Evolutionary conservation across 1,284 basidiomycete species (phyloP).

Genomic region (Ustilago crameri): DNA sequence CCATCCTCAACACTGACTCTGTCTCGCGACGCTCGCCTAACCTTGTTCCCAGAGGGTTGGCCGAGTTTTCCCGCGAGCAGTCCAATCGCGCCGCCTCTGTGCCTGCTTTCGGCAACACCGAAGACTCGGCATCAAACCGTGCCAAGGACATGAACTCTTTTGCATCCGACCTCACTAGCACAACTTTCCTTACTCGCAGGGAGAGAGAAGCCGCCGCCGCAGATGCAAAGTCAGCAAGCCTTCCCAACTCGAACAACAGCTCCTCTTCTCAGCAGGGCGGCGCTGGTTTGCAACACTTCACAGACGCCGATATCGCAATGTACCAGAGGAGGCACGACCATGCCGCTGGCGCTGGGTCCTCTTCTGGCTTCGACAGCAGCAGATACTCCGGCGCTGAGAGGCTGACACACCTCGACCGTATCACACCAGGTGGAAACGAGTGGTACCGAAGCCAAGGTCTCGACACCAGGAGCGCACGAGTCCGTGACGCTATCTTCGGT

Average conservation of each 20-base stretch:
- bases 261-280: slow-evolving; percentile 11
- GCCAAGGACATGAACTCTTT: slow-evolving; percentile 25
- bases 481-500: slow-evolving; percentile 67
- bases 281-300: slow-evolving; percentile 35
- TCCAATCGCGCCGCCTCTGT: slow-evolving; percentile 36
- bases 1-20: slow-evolving; percentile 47
- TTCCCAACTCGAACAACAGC: not conserved
- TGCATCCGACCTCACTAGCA: slow-evolving; percentile 45
- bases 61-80: slow-evolving; percentile 39
- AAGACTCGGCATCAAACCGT: slow-evolving; percentile 18
- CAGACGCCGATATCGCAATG: slow-evolving; percentile 47
- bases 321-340: slow-evolving; percentile 46
- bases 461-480: slow-evolving; percentile 51
- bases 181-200: slow-evolving; percentile 40
- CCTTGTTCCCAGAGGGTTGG: slow-evolving; percentile 32
- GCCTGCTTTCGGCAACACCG: slow-evolving; percentile 42
- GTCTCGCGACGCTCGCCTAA: slow-evolving; percentile 36
- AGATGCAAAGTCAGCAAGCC: slow-evolving; percentile 4
- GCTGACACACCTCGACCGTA: slow-evolving; percentile 37
- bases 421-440: slow-evolving; percentile 42
- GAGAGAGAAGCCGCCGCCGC: slow-evolving; percentile 46
- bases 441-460: slow-evolving; percentile 51
- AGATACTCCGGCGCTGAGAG: slow-evolving; percentile 49
- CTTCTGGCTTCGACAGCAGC: slow-evolving; percentile 33
- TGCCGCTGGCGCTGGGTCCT: slow-evolving; percentile 22